Base-by-base conservation (phyloP, 148 eudicot genomes). In the Fallopia convolvulus region DNA sequence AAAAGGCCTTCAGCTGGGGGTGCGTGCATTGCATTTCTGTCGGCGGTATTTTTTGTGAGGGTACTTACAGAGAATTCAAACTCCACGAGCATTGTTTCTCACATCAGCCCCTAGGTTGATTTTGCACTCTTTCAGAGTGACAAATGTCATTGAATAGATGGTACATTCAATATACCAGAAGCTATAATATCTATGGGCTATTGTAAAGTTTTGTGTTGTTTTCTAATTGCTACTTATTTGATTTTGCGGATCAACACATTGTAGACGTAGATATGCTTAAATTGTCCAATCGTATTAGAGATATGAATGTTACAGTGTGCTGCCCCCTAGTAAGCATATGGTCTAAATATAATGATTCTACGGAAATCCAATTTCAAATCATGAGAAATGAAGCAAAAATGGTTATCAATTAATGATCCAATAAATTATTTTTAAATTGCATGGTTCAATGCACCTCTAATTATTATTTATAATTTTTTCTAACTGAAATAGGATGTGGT, bases 41-140 rank as follows among this genome's bases (percentile, higher is more conserved):
- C 33, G 40, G 41, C 70, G 13, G 70, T 65, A 65, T 58, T 30
- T 30, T 32, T 32, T 65, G 36, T 11, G 70, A 15, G 15, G 70
- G 70, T 26, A 65, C 40, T 65, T 18, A 65, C 41, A 65, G 39
- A 58, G 65, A 32, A 65, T 65, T 30, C 70, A 32, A 26, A 41
- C 70, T 30, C 70, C 70, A 65, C 40, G 41, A 65, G 70, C 32
- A 39, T 65, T 5, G 41, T 65, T 65, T 65, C 70, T 65, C 40
- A 65, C 70, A 65, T 32, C 70, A 65, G 70, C 70, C 70, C 70
- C 70, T 65, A 65, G 70, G 40, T 65, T 65, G 70, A 65, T 65
- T 26, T 61, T 23, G 39, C 33, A 6, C 36, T 30, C 18, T 65
- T 30, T 30, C 36, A 30, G 15, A 23, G 14, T 65, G 70, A 65